Base-by-base conservation (phyloP, 1,284 basidiomycete species). In the Boletus albobrunnescens region DNA sequence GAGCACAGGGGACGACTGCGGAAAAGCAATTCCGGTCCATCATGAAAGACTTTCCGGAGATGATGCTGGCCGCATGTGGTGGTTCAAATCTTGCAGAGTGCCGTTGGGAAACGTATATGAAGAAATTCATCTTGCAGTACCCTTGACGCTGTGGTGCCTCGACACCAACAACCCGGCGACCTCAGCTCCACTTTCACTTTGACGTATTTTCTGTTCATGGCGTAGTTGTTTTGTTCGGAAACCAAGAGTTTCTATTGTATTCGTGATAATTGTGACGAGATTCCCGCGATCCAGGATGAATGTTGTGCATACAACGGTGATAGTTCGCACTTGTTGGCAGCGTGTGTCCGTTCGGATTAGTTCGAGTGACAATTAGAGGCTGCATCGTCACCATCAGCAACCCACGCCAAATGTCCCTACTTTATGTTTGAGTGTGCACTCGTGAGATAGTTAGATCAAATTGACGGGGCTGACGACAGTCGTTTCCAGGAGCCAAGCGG, bases 51-150 rank as follows among this genome's bases (percentile, higher is more conserved):
- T 48, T 75, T 24, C 58, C 61, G n/a, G 14, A 31, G 13, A 47
- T 58, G 39, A 55, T 85, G 46, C 58, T 61, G 38, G 48, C 63
- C 7, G 58, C 56, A 4, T 86, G 84, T 52, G 79, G 79, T 1
- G 80, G 77, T 5, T 53, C 57, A n/a, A 65, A 61, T 16, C 64
- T 79, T 45, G 68, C 71, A 30, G 43, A 67, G 3, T 87, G 84
- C 57, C 76, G 72, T 54, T 86, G 82, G 84, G 78, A 81, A 56
- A 47, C 58, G 16, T 55, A 58, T 40, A 84, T 85, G 77, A 83
- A 80, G 65, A 70, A 62, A 39, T 81, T 72, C 56, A 85, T 87
- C 51, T 62, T 84, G 51, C 67, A 67, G 22, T 87, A 76, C 63
- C 83, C 84, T 36, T 86, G 65, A 79, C 46, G 24, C 44, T 35